Base-by-base conservation (phyloP, 2,329 filamentous ascomycete genomes). In the Fusarium zealandicum region DNA sequence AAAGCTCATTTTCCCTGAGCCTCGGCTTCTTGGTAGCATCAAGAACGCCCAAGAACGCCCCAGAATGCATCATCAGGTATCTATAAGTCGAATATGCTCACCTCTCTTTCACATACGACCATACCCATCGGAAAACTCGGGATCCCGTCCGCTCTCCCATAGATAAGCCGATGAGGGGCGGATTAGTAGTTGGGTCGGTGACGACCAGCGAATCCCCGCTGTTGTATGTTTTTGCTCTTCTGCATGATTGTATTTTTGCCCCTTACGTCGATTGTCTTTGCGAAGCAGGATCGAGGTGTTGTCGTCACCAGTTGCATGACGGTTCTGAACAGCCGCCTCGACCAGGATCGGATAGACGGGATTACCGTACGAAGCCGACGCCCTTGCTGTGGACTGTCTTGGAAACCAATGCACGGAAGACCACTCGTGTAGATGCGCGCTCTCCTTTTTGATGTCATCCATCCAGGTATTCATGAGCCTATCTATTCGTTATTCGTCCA, bases 41-140 rank as follows among this genome's bases (percentile, higher is more conserved):
- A n/a, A 17, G 13, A n/a, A 12, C 17, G 14, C n/a, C n/a, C n/a
- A n/a, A n/a, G n/a, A n/a, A n/a, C n/a, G n/a, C n/a, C 8, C 33
- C 16, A 36, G 18, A 10, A 10, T 18, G 17, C 8, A 14, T 16
- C n/a, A 16, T 16, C 17, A 36, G 6, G 13, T 25, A 11, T 12
- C 20, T 38, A 38, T 25, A 38, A 38, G 18, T n/a, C 36, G 12
- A 27, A 25, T 27, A n/a, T 38, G 36, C 20, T 27, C 13, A 4
- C 13, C 11, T 6, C 12, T 25, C 20, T n/a, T 31, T 13, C 11
- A 62, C 58, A 61, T 61, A 61, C 49, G 58, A 59, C 58, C 58
- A 62, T 32, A 61, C 54, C 58, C 58, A 61, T 44, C 57, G 57
- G 58, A 58, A 45, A 61, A 61, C 53, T 61, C 57, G 57, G 57